A percentile compares a stretch with the other conserved stretches of the same genome.
Conservation (phyloP, 1,284 basidiomycete genomes). For the Athelia psychrophila region DNA sequence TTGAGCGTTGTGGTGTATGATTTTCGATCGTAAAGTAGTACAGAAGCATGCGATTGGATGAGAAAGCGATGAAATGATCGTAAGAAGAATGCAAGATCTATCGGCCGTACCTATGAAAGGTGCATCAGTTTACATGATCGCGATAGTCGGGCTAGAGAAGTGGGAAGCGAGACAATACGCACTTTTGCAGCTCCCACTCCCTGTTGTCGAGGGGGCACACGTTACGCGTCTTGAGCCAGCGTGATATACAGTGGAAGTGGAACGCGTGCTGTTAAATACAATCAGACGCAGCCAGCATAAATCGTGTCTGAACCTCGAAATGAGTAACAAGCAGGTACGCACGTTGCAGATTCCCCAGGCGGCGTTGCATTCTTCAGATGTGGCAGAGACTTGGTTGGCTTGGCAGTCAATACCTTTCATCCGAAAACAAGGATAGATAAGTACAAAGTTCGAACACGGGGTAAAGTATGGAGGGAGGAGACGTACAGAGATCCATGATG, state of each 20-base stretch:
- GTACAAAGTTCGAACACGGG: conserved; percentile 7
- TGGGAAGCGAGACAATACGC: conserved; percentile 27
- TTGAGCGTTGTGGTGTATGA: no score
- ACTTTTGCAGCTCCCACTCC: conserved; percentile 95
- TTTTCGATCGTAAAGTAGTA: no score
- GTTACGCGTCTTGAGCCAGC: conserved; percentile 99
- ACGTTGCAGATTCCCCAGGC: conserved; percentile 99
- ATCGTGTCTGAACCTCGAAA: no score
- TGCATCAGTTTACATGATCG: not conserved
- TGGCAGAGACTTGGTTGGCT: conserved; percentile 96
- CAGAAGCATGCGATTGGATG: no score
- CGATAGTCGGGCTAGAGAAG: not conserved
- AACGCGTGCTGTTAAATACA: conserved; percentile 97
- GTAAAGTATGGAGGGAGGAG: not conserved
- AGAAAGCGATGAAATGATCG: not conserved
- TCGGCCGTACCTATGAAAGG: conserved; percentile 12
- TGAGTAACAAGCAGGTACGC: conserved; percentile 30
- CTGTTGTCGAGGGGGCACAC: conserved; percentile 98
- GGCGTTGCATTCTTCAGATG: conserved; percentile 96
- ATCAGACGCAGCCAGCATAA: no score
- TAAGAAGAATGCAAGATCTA: conserved; percentile 1
- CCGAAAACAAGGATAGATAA: conserved; percentile 8
- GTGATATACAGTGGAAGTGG: conserved; percentile 99
- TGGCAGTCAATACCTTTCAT: conserved; percentile 99
- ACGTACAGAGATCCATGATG: conserved; percentile 97